Percentiles rank a stretch among this genome's conserved stretches.
Conservation (phyloP, 768 basidiomycete genomes). For the Lepiota subincarnata region DNA sequence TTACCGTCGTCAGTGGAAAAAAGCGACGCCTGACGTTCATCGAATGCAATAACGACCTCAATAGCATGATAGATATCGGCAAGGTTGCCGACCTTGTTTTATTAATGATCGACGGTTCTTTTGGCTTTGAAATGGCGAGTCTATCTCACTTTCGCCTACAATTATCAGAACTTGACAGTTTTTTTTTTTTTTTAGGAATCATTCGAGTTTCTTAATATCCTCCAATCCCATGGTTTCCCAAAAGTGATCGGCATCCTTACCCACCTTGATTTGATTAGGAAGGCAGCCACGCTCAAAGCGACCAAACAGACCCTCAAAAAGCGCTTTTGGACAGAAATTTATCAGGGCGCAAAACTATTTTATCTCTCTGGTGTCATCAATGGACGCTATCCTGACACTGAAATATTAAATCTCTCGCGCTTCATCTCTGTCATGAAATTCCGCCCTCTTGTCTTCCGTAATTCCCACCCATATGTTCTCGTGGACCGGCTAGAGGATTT, state of each 20-base stretch:
- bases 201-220: constrained; percentile 96
- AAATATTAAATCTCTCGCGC: constrained; percentile 92
- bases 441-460: constrained; percentile 93
- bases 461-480: constrained; percentile 91
- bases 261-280: constrained; percentile 96
- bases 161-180: not conserved
- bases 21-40: constrained; percentile 91
- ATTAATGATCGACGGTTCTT: constrained; percentile 96
- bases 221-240: constrained; percentile 96
- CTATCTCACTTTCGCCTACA: not conserved
- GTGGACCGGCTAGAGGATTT: constrained; percentile 94
- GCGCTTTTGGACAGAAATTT: constrained; percentile 99
- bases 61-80: constrained; percentile 97
- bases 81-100: constrained; percentile 96
- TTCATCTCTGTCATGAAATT: constrained; percentile 99
- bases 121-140: constrained; percentile 97
- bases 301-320: constrained; percentile 96
- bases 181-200: constrained; percentile 92
- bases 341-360: constrained; percentile 97
- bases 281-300: constrained; percentile 74
- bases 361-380: constrained; percentile 96
- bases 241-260: constrained; percentile 97
- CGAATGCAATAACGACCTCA: constrained; percentile 96
- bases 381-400: constrained; percentile 94
- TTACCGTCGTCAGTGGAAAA: constrained; percentile 94